Percentiles rank a stretch among this genome's conserved stretches.
phyloP scores from a whole-genome alignment of 768 basidiomycete species.

The Leccinum barrowsii region DNA sequence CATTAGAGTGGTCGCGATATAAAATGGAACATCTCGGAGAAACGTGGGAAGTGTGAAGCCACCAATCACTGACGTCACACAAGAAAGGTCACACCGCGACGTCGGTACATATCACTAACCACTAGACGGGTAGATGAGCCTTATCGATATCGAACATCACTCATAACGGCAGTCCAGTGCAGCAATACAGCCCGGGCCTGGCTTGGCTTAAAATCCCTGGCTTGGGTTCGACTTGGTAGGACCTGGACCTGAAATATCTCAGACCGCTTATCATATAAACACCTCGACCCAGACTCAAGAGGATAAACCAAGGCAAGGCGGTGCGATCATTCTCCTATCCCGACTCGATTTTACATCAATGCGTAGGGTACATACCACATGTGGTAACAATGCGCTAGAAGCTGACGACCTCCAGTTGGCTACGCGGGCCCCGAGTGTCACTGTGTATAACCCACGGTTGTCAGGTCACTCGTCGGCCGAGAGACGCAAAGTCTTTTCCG shows the following conservation, averaged over 20 bases:
- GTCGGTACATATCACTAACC: no score
- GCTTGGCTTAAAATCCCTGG: background rate
- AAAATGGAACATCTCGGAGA: background rate
- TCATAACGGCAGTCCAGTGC: background rate
- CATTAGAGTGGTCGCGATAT: conserved; percentile 12
- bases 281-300: background rate
- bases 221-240: background rate
- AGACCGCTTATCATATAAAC: background rate
- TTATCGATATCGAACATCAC: background rate
- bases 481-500: background rate
- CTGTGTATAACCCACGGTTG: background rate
- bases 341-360: background rate
- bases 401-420: background rate
- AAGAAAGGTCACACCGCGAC: background rate
- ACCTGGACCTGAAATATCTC: background rate
- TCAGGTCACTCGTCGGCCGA: conserved; percentile 12
- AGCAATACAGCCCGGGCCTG: background rate
- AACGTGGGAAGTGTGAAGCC: conserved; percentile 7
- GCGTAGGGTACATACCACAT: background rate
- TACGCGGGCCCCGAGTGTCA: background rate
- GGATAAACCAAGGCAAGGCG: background rate
- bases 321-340: background rate
- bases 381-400: background rate
- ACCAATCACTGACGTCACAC: background rate
- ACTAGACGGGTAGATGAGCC: no score